Evolutionary conservation across 305 asterid species (phyloP), one percentile per base, ranked within the genome.

Genomic region (Solanum chacoense): DNA sequence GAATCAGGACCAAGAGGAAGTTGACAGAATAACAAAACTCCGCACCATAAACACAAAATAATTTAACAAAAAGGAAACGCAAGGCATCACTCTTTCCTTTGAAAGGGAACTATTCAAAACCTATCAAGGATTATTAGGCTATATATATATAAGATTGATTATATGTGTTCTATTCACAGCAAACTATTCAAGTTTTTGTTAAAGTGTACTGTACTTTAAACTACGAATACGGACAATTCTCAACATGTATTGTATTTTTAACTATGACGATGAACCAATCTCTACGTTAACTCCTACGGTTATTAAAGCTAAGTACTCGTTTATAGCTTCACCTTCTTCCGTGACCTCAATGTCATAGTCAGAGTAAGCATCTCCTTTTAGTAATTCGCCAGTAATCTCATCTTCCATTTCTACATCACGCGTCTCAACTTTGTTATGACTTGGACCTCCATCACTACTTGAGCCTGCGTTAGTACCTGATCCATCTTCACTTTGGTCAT

Each of bases 311-410:
- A 97, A 79, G 85, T 96, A 97, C 93, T 96, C 96, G 4, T 85
- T 89, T 73, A 97, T 94, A 73, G 99, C 98, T 93, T 97, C 99
- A 76, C 99, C 99, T 95, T 96, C 98, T 91, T 92, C 93, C 1
- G 92, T 91, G 42, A 96, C 94, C 69, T 96, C 97, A 24, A 96
- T 93, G 90, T 97, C 98, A 37, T 96, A 97, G 90, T 96, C 99
- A 0, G 98, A 94, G 89, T 92, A 96, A 63, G 97, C 96, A 91
- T 97, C 98, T 26, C 94, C 91, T 28, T 90, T 90, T 7, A 91
- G 93, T 92, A 97, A 88, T 78, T 93, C 98, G 18, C 85, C 94
- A 1, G 99, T 97, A 18, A 97, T 94, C 87, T 92, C 95, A 38
- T 93, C 93, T 93, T 96, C 99, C 96, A 97, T 95, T 91, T 97